Evolutionary conservation across 768 basidiomycete genomes (phyloP).

Genomic region (Suillus subalutaceus): DNA sequence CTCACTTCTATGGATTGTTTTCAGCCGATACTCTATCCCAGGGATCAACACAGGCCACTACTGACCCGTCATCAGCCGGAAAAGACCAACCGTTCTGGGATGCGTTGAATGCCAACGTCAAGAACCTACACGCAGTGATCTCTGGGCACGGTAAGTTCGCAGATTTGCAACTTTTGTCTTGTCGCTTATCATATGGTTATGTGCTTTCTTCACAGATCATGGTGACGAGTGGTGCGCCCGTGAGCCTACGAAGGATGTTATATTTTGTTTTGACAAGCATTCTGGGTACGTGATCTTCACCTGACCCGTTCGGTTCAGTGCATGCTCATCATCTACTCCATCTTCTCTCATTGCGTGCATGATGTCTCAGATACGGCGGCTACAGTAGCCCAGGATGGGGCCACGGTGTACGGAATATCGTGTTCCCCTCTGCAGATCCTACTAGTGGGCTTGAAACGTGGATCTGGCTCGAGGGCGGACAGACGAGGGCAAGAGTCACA

Average conservation of each 20-base stretch:
- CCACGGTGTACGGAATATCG: conserved; percentile 63
- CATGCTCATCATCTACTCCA: neutral
- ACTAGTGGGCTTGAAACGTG: conserved; percentile 56
- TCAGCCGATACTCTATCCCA: conserved; percentile 53
- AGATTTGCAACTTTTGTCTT: conserved; percentile 10
- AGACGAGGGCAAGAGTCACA: conserved; percentile 53
- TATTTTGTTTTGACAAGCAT: conserved; percentile 80
- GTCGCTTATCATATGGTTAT: neutral
- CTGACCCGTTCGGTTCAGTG: neutral
- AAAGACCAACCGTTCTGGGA: conserved; percentile 67
- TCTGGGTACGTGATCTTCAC: conserved; percentile 53
- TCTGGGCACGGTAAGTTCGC: conserved; percentile 65
- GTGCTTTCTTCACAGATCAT: conserved; percentile 50
- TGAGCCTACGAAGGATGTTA: conserved; percentile 59
- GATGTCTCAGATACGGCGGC: conserved; percentile 59
- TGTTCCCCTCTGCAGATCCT: conserved; percentile 53
- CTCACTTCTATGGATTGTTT: neutral
- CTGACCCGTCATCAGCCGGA: conserved; percentile 36
- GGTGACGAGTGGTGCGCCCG: conserved; percentile 82
- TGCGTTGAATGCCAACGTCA: conserved; percentile 56
- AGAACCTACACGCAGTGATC: conserved; percentile 67
- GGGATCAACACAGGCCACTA: conserved; percentile 66
- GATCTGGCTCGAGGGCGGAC: conserved; percentile 63
- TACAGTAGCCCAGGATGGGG: conserved; percentile 57
- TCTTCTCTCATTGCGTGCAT: conserved; percentile 4